These are phyloP conservation scores for Amanita jacksonii DNA, from an alignment of 768 basidiomycete species.

Conservation along the genomic window DNA sequence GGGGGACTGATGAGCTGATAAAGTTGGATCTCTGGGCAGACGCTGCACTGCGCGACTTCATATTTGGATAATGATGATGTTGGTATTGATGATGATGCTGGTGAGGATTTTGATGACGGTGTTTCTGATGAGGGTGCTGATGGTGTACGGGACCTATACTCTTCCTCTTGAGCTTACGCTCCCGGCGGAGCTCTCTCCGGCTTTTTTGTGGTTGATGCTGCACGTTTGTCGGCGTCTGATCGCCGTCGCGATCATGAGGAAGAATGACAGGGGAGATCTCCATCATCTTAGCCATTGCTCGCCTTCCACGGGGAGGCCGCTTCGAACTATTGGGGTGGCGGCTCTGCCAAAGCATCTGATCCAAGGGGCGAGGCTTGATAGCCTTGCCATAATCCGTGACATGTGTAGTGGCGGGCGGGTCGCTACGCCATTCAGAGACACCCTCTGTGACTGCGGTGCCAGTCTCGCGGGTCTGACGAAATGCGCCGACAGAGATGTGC, in stretches of 20 bases:
- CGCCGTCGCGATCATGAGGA: constrained; percentile 41
- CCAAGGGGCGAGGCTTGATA: constrained; percentile 47
- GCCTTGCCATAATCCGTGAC: constrained; percentile 37
- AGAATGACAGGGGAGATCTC: constrained; percentile 43
- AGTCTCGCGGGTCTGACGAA: constrained; percentile 49
- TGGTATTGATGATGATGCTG: constrained; percentile 28
- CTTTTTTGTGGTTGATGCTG: constrained; percentile 34
- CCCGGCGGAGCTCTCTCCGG: constrained; percentile 55
- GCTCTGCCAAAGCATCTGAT: constrained; percentile 44
- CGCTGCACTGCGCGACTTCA: constrained; percentile 45
- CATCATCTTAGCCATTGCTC: constrained; percentile 22
- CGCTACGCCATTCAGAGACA: constrained; percentile 25
- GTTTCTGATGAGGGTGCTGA: constrained; percentile 28
- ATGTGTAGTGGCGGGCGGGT: constrained; percentile 19
- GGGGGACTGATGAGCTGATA: constrained; percentile 23
- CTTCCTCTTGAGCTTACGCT: constrained; percentile 62
- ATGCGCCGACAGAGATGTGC: constrained; percentile 60
- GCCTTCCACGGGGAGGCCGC: constrained; percentile 9
- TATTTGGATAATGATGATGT: constrained; percentile 57
- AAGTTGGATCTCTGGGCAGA: constrained; percentile 40
- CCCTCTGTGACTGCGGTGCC: constrained; percentile 14
- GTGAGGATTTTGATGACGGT: constrained; percentile 31
- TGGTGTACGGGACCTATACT: constrained; percentile 21
- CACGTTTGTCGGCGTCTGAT: constrained; percentile 38
- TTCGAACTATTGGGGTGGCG: not conserved